Evolutionary conservation across 2,329 filamentous ascomycete genomes (phyloP).

Genomic region (Xylaria sp.): DNA sequence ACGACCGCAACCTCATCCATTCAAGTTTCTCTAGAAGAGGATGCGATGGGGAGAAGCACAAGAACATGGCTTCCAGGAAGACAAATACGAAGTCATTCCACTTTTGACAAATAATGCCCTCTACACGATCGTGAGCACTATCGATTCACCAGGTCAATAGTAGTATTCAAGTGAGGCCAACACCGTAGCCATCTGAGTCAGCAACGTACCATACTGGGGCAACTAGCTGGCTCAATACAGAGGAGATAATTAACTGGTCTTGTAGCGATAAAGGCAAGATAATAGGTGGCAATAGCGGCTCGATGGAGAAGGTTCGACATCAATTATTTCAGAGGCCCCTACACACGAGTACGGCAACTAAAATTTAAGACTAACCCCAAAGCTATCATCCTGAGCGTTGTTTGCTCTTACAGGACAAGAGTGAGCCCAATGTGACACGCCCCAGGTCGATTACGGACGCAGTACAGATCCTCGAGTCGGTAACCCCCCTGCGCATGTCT

Average conservation of each 20-base stretch:
- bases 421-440: conserved; percentile 34
- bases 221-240: background rate
- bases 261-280: conserved; percentile 1
- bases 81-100: conserved; percentile 50
- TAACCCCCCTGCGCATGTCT: conserved; percentile 48
- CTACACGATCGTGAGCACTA: conserved; percentile 18
- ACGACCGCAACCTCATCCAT: conserved; percentile 55
- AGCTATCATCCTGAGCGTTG: conserved; percentile 18
- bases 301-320: background rate
- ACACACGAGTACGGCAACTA: background rate
- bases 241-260: conserved; percentile 11
- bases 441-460: conserved; percentile 40
- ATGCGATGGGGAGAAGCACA: conserved; percentile 55
- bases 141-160: conserved; percentile 6
- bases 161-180: conserved; percentile 10
- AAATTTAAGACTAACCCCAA: conserved; percentile 5
- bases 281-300: conserved; percentile 8
- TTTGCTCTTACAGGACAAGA: conserved; percentile 24
- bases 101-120: conserved; percentile 38
- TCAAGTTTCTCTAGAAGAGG: conserved; percentile 54
- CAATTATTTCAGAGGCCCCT: background rate
- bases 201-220: background rate
- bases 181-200: conserved; percentile 7
- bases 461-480: conserved; percentile 55
- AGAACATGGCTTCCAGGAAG: conserved; percentile 52